A percentile compares a stretch with the other conserved stretches of the same genome.
These are phyloP conservation scores for Penicillium hesseltinei DNA, from an alignment of 2,329 filamentous ascomycete genomes.

Conservation along the genomic window DNA sequence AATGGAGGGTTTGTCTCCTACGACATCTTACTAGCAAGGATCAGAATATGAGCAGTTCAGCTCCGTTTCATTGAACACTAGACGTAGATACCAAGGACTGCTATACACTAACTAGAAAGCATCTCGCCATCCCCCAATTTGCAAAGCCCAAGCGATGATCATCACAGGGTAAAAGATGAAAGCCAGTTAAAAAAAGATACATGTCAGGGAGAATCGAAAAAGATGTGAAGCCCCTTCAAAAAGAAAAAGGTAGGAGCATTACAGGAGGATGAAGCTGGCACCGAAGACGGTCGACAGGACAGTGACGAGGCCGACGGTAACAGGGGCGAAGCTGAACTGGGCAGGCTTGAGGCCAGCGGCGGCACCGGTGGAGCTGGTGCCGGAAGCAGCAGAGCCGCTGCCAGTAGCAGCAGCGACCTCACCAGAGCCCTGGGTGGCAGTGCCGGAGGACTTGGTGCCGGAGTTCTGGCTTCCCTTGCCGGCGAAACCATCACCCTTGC, in stretches of 20 bases:
- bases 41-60: neutral
- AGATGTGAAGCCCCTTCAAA: neutral
- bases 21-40: neutral
- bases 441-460: constrained; percentile 50
- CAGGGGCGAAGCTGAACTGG: constrained; percentile 50
- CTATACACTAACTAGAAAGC: constrained; percentile 15
- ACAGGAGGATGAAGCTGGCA: constrained; percentile 42
- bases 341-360: constrained; percentile 44
- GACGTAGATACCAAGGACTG: constrained; percentile 10
- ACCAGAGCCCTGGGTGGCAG: constrained; percentile 52
- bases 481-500: constrained; percentile 55
- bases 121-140: constrained; percentile 1
- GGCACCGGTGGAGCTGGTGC: constrained; percentile 40
- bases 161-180: constrained; percentile 4
- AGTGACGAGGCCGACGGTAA: constrained; percentile 53
- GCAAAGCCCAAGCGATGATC: neutral
- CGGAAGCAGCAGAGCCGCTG: constrained; percentile 18
- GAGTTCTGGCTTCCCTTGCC: constrained; percentile 58
- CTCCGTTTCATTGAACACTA: constrained; percentile 10
- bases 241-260: constrained; percentile 13
- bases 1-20: neutral
- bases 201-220: constrained; percentile 12
- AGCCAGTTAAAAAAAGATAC: constrained; percentile 14
- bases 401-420: constrained; percentile 28
- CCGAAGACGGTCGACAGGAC: constrained; percentile 55